Base-by-base conservation (phyloP, 2,329 filamentous ascomycete genomes). In the Monilinia fructigena region DNA sequence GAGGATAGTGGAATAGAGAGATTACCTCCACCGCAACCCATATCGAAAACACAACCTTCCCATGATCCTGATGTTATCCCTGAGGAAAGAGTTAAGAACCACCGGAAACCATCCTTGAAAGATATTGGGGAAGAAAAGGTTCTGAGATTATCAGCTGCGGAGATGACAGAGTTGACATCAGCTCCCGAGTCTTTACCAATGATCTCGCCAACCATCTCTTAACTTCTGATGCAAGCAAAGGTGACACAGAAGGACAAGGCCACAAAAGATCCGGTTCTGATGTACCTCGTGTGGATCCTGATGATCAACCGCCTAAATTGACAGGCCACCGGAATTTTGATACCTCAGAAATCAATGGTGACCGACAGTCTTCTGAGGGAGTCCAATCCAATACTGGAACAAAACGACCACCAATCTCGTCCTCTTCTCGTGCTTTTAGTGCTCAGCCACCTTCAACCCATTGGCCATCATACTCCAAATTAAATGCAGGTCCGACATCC, bases 101-200 rank as follows among this genome's bases (percentile, higher is more conserved):
- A 68, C 31, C 67, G 71, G 45, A 74, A 72, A 50, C 55, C 68
- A 16, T 74, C 73, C 12, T 53, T 69, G 4, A 66, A 70, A 2
- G 72, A 69, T 56, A 55, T 50, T 14, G 68, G 67, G 55, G 68
- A 82, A 81, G 68, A 66, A 40, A 69, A 68, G 58, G 76, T 86
- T 56, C 80, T 83, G 65, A 82, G 84, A 48, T 78, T 88, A 35
- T 86, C 85, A 0, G 83, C 83, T 10, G 82, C 80, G 48, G 83
- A 86, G 72, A 86, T 88, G 74, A 82, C 85, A 63, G 82, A 85
- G 67, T 76, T 89, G 67, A 82, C 83, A 18, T 82, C 80, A 38
- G 80, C 83, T 1, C 84, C 85, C 7, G 83, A 86, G 38, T 87
- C 85, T 0, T 77, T 89, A 2, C 86, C 86, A 16, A 75, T 88